Conservation (phyloP, 2,329 filamentous ascomycete genomes). For the Penicillium sp. region DNA sequence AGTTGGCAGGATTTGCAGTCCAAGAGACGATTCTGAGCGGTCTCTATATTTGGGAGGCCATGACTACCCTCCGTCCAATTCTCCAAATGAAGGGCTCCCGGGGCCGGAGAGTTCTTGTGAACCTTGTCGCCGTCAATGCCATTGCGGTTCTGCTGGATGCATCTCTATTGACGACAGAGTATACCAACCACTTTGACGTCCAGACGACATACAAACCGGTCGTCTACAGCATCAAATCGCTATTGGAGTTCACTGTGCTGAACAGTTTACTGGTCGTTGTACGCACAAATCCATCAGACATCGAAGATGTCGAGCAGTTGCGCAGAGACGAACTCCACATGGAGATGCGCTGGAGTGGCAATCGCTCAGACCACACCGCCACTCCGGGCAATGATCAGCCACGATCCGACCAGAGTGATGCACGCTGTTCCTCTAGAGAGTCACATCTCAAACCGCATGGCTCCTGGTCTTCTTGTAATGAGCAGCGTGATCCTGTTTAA, state of each 20-base stretch:
- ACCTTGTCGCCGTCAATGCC: conserved; percentile 39
- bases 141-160: conserved; percentile 47
- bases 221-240: conserved; percentile 34
- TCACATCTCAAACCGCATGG: background rate
- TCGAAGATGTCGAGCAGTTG: conserved; percentile 5
- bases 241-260: conserved; percentile 56
- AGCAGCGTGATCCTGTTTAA: background rate
- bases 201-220: conserved; percentile 39
- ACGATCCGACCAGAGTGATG: background rate
- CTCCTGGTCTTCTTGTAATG: background rate
- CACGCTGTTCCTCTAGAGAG: background rate
- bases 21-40: conserved; percentile 53
- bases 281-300: conserved; percentile 4
- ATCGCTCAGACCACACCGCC: background rate
- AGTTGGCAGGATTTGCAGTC: conserved; percentile 52
- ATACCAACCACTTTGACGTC: conserved; percentile 36
- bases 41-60: conserved; percentile 52
- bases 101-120: conserved; percentile 12
- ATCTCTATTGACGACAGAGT: conserved; percentile 37
- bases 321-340: conserved; percentile 9
- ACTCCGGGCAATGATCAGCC: background rate
- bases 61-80: conserved; percentile 25
- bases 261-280: conserved; percentile 38
- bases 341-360: conserved; percentile 10
- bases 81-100: conserved; percentile 12